Evolutionary conservation across 148 eudicot genomes (phyloP).

Genomic region (Talinum fruticosum): DNA sequence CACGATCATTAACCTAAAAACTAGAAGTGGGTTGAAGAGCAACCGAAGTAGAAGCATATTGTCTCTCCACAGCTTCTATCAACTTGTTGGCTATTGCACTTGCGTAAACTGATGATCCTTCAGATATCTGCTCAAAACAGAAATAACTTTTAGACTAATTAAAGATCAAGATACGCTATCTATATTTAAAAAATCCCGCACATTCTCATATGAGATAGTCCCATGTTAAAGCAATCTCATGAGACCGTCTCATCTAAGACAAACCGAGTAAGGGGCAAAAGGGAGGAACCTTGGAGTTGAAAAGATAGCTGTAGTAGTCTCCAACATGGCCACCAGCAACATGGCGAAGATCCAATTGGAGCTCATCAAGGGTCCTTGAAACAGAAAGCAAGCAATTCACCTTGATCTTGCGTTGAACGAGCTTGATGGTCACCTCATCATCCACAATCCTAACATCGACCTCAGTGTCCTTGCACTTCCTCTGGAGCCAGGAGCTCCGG

Average conservation of each 20-base stretch:
- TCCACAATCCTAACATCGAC: conserved; percentile 86
- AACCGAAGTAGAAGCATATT: conserved; percentile 45
- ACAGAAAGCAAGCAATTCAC: conserved; percentile 62
- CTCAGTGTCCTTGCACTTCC: conserved; percentile 79
- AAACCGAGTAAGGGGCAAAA: not conserved
- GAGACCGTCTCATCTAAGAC: not conserved
- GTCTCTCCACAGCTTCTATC: conserved; percentile 77
- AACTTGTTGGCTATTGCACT: conserved; percentile 91
- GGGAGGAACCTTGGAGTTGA: conserved; percentile 71
- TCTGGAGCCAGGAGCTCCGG: conserved; percentile 87
- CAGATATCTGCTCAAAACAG: conserved; percentile 56
- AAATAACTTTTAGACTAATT: not conserved
- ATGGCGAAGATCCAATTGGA: conserved; percentile 80
- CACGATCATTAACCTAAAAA: conserved; percentile 10
- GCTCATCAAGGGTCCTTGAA: conserved; percentile 77
- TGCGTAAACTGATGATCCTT: conserved; percentile 90
- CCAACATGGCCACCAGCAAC: conserved; percentile 97
- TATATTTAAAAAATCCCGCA: not conserved
- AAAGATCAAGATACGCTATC: not conserved
- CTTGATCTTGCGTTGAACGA: conserved; percentile 73
- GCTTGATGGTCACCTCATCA: conserved; percentile 82
- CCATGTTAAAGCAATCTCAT: not conserved
- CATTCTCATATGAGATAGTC: not conserved
- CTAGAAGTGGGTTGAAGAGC: conserved; percentile 24
- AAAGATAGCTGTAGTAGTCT: conserved; percentile 80